Base-by-base conservation (phyloP, 2,329 filamentous ascomycete species). In the Cercospora sojina region DNA sequence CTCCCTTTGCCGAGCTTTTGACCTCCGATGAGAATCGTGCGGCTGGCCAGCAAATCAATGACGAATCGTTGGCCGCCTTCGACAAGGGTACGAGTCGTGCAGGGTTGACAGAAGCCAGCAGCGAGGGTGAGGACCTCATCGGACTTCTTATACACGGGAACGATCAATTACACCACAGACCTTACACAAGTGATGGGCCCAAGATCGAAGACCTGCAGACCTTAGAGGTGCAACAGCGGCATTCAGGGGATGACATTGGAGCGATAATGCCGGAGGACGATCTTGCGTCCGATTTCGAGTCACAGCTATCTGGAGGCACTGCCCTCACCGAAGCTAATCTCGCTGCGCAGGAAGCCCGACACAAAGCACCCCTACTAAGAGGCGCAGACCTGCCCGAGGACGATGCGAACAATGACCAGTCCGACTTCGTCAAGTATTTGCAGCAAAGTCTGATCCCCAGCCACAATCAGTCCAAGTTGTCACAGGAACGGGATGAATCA, bases 261-360 rank as follows among this genome's bases (percentile, higher is more conserved):
- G 35, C 35, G 35, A 16, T 7, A 38, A n/a, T 38, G 35, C 13
- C 43, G 6, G 60, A 58, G 20, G 31, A 49, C 31, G 59, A 57
- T 9, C 29, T 65, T 13, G 35, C 41, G 13, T 12, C 29, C 7
- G 60, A 65, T 16, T 57, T 27, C 31, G 29, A 43, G 6, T 23
- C 43, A 13, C 55, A 56, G 58, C 49, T 62, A 20, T 63, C 63
- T 38, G 18, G 23, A 10, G 53, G 27, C 38, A 49, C 59, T 38
- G 66, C 73, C 16, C 65, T 78, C 31, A 78, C 76, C 2, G 72
- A 72, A 64, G 75, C 72, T 9, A 78, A 78, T 55, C 70, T 78
- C 16, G 73, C 73, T 29, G 75, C 69, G 61, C 74, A 76, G 49
- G 72, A 77, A 67, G 74, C 72, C 29, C 62, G 71, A 32, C 69